A percentile compares a stretch with the other conserved stretches of the same genome.
These are phyloP conservation scores for Penicillium capsulatum DNA, from an alignment of 2,329 filamentous ascomycete genomes.

Conservation along the genomic window DNA sequence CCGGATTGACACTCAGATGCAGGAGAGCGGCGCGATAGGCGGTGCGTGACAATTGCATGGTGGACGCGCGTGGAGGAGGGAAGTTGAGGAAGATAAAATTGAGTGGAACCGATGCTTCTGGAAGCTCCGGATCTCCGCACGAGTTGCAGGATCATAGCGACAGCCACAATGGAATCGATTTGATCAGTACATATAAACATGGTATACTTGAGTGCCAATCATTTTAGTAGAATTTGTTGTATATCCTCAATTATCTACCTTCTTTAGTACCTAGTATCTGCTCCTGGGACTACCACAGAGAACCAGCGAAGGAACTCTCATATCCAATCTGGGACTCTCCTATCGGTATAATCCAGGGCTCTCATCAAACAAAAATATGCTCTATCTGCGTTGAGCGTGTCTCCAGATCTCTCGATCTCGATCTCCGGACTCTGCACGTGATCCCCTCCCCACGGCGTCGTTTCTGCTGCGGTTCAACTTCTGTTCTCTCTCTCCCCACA, in stretches of 20 bases:
- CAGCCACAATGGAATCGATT: background rate
- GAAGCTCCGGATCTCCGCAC: constrained; percentile 8
- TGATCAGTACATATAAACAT: background rate
- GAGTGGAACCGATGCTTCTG: constrained; percentile 15
- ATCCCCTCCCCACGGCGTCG: background rate
- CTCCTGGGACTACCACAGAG: too few species aligned
- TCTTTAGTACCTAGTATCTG: too few species aligned
- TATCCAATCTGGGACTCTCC: too few species aligned
- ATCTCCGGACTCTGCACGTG: background rate
- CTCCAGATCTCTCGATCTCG: background rate
- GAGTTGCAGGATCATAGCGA: too few species aligned
- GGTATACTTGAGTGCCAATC: too few species aligned
- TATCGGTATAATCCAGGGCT: too few species aligned
- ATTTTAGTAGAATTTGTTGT: too few species aligned
- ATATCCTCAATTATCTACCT: too few species aligned
- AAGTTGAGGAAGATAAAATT: constrained; percentile 14
- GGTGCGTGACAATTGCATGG: constrained; percentile 29
- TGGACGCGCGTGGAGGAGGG: constrained; percentile 1
- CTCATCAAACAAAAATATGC: too few species aligned
- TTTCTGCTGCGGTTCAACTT: too few species aligned
- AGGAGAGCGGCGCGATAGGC: constrained; percentile 29
- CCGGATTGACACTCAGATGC: constrained; percentile 21
- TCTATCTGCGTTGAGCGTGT: background rate
- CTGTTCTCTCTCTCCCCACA: too few species aligned
- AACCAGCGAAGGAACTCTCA: too few species aligned